Evolutionary conservation across 208 protist species (phyloP), one percentile per base, ranked within the genome.

Genomic region (Leishmania arabica): DNA sequence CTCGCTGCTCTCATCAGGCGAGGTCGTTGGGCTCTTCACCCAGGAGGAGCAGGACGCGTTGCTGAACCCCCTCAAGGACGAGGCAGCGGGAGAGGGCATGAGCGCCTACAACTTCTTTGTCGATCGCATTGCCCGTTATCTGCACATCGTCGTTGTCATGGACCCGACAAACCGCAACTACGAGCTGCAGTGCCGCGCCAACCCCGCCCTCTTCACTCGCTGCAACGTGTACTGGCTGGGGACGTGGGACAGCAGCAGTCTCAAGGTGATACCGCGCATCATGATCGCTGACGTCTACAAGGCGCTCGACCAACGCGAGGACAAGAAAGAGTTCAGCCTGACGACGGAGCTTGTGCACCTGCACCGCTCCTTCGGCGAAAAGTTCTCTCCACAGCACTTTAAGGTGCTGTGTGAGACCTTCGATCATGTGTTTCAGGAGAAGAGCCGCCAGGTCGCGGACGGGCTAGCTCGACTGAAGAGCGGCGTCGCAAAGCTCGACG

Each of bases 211-310:
- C 47, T 99, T 97, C 91, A 99, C 98, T 37, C 88, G 92, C 47
- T 99, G 98, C 89, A 95, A 93, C 73, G 97, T 99, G 58, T 95
- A 99, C 88, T 99, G 99, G 98, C 95, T 99, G 86, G 98, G 97
- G 2, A 86, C 88, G 27, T 99, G 98, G 98, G 86, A 94, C 42
- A 91, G 75, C 40, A 91, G 90, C 37, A 97, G 96, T 79, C 92
- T 99, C 72, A 95, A 95, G 85, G 80, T 93, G 40, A 92, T 99
- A 58, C 97, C 98, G n/a, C 89, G 92, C 45, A 77, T 97, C 45
- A 85, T 98, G 64, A 93, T 99, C 77, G 71, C 75, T 58, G 89
- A 96, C 79, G 90, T 97, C 47, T 97, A 93, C 84, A 92, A 92
- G 68, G 86, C 79, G 54, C 80, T 98, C 21, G 94, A 98, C 79